Conservation (phyloP, 2,329 filamentous ascomycete species). For the Hymenoscyphus fructigenus region DNA sequence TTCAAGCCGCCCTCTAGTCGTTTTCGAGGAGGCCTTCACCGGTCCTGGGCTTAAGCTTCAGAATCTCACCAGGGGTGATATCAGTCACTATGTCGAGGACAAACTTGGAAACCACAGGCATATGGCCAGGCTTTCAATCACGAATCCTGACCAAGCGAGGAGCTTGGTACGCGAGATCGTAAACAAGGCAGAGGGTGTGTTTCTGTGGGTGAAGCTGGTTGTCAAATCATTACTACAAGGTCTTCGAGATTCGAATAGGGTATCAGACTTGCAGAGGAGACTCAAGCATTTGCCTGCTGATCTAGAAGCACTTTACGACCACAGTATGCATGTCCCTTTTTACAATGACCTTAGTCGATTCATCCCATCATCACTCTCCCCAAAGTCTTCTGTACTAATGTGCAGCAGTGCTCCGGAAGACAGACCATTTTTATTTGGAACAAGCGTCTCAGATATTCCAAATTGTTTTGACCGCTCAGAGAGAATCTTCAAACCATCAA, state of each 20-base stretch:
- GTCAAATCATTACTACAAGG: conserved; percentile 19
- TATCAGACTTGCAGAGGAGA: conserved; percentile 17
- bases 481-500: conserved; percentile 7
- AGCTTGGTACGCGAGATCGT: conserved; percentile 15
- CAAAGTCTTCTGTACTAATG: too few relatives aligned
- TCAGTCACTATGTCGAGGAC: conserved; percentile 25
- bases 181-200: conserved; percentile 24
- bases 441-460: conserved; percentile 15
- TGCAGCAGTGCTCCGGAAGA: conserved; percentile 3
- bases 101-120: conserved; percentile 19
- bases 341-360: too few relatives aligned
- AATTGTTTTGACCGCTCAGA: conserved; percentile 8
- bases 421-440: conserved; percentile 9
- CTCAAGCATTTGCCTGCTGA: conserved; percentile 16
- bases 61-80: conserved; percentile 28
- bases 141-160: conserved; percentile 7
- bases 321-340: conserved; percentile 1
- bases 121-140: conserved; percentile 11
- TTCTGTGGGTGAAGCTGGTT: conserved; percentile 30
- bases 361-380: too few relatives aligned
- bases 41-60: conserved; percentile 26
- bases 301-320: conserved; percentile 17
- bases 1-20: conserved; percentile 31
- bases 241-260: conserved; percentile 15
- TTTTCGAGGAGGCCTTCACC: conserved; percentile 27